Evolutionary conservation across 1,139 yeast genomes (phyloP), one percentile per base, ranked within the genome.

Genomic region (Candida pseudocylindracea): DNA sequence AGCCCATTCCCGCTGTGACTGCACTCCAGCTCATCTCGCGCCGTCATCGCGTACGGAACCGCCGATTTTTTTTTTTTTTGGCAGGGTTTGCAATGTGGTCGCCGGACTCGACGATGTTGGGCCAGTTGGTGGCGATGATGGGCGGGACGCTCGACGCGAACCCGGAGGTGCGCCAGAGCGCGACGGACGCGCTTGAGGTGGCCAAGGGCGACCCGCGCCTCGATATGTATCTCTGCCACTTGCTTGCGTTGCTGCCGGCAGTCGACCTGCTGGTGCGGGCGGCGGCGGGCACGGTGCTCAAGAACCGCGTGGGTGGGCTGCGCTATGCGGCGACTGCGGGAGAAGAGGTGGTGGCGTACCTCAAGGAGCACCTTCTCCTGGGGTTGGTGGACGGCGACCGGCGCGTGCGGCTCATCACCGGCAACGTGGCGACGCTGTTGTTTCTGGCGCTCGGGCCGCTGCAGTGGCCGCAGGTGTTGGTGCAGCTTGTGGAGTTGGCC

Each of bases 401-500:
- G 12, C 55, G 79, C 44, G 79, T 85, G 24, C 64, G 93, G 39
- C 81, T 79, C 45, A 80, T 85, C 38, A 73, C 94, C 10, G 94
- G 96, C 31, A 85, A 74, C 45, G 93, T 83, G 34, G 72, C 88
- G 34, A 79, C 96, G 2, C 65, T 93, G 0, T 54, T 88, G 30
- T 76, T 85, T 42, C 61, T 76, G 8, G 58, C 68, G n/a, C 67
- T 70, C 32, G 92, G 93, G 1, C 59, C 79, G 30, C 51, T 56
- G 27, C 60, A 63, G 26, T 81, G 93, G 93, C 83, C 92, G 2
- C 67, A 66, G 31, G 62, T 75, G 20, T 54, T 88, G 27, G 72
- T 78, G 1, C 72, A 68, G 40, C 59, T 88, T 34, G 50, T 83
- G 42, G 66, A 65, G 35, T 51, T 81, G 43, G 34, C 38, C 4